phyloP scores from a whole-genome alignment of 2,329 filamentous ascomycete species.

The Xenoacremonium recifei region DNA sequence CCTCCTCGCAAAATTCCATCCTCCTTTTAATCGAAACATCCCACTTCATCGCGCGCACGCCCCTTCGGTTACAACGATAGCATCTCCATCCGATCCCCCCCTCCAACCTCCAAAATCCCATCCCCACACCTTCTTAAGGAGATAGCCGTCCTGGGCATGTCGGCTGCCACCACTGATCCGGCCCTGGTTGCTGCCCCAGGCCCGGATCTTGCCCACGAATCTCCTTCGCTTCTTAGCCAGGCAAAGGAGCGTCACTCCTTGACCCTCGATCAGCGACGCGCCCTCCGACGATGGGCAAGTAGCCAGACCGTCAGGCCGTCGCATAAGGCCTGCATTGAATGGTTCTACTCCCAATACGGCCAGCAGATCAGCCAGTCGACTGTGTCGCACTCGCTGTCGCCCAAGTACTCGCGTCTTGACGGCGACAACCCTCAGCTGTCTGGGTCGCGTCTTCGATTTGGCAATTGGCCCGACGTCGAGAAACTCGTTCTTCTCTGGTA shows the following conservation, averaged over 20 bases:
- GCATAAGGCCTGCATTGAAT: constrained; percentile 63
- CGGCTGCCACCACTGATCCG: constrained; percentile 38
- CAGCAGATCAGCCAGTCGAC: constrained; percentile 63
- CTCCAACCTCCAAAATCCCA: constrained; percentile 23
- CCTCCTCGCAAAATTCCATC: constrained; percentile 21
- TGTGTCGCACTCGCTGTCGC: constrained; percentile 60
- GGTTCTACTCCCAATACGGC: constrained; percentile 58
- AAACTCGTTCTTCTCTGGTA: constrained; percentile 57
- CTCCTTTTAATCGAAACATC: constrained; percentile 37
- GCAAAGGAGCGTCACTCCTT: constrained; percentile 56
- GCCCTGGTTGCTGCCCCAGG: constrained; percentile 33
- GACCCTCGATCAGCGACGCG: constrained; percentile 61
- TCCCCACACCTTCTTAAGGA: constrained; percentile 28
- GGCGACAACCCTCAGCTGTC: constrained; percentile 58
- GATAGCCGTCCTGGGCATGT: constrained; percentile 32
- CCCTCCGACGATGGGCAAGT: constrained; percentile 59
- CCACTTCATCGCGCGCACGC: constrained; percentile 25
- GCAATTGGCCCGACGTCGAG: constrained; percentile 64
- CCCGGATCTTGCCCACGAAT: constrained; percentile 27
- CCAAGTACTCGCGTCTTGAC: constrained; percentile 61
- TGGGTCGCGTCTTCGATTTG: constrained; percentile 60
- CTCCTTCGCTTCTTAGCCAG: constrained; percentile 5
- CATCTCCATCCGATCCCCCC: constrained; percentile 21
- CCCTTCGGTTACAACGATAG: constrained; percentile 42
- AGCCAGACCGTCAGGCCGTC: constrained; percentile 55